Evolutionary conservation across 768 basidiomycete species (phyloP).

Genomic region (Boletus vermiculosoides): DNA sequence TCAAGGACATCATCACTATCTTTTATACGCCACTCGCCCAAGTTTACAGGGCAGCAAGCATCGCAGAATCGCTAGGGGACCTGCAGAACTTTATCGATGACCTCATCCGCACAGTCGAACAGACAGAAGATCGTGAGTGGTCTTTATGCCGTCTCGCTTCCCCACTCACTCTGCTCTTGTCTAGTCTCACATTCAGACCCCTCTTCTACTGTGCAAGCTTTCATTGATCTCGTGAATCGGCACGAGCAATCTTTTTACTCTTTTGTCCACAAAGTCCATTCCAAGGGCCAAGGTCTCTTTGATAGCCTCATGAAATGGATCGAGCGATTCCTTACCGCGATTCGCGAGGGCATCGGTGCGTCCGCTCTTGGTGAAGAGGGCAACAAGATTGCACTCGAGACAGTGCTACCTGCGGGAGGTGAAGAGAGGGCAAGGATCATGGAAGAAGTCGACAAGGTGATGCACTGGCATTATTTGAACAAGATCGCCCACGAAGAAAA

Average conservation of each 20-base stretch:
- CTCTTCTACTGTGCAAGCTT: conserved; percentile 81
- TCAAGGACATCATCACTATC: conserved; percentile 98
- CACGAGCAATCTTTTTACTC: conserved; percentile 96
- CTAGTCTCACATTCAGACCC: conserved; percentile 84
- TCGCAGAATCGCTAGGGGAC: conserved; percentile 89
- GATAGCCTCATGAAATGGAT: conserved; percentile 96
- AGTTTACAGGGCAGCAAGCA: conserved; percentile 96
- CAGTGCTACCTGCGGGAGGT: conserved; percentile 80
- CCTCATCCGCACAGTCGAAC: conserved; percentile 91
- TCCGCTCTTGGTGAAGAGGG: conserved; percentile 4
- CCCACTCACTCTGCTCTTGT: conserved; percentile 1
- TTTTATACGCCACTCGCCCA: conserved; percentile 96
- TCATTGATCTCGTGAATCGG: conserved; percentile 88
- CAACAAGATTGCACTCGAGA: conserved; percentile 72
- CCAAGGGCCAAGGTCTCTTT: conserved; percentile 93
- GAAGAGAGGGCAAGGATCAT: conserved; percentile 75
- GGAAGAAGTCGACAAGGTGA: conserved; percentile 84
- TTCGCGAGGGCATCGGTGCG: conserved; percentile 83
- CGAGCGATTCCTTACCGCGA: conserved; percentile 87
- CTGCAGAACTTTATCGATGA: conserved; percentile 94
- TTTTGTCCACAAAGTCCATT: conserved; percentile 98
- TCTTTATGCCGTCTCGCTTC: not conserved
- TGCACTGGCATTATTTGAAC: conserved; percentile 90
- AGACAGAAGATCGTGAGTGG: conserved; percentile 78
- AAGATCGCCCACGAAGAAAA: conserved; percentile 93